Evolutionary conservation across 108 stramenopile species (phyloP).

Genomic region (Skeletonema grethae): DNA sequence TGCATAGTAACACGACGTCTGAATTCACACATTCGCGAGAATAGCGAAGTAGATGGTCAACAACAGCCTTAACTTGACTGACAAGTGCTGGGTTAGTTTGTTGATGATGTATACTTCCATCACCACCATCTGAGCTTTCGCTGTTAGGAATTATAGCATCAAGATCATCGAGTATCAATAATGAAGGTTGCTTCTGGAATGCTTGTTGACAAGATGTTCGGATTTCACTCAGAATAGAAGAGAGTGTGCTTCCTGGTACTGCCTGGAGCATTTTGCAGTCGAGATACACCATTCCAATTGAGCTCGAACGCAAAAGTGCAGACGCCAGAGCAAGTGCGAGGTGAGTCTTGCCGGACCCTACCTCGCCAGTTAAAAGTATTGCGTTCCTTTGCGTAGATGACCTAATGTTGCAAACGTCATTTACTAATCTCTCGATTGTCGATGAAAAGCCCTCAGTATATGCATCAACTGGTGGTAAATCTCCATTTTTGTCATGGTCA

Average conservation of each 20-base stretch:
- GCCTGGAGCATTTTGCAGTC: constrained; percentile 76
- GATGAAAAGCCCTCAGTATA: constrained; percentile 9
- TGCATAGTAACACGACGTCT: constrained; percentile 27
- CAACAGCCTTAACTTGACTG: constrained; percentile 72
- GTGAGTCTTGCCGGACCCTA: constrained; percentile 82
- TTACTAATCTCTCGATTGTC: constrained; percentile 17
- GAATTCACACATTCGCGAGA: constrained; percentile 16
- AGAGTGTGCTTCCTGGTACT: constrained; percentile 27
- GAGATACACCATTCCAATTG: constrained; percentile 55
- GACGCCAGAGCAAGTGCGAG: constrained; percentile 54
- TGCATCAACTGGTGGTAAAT: not conserved
- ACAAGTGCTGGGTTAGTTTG: constrained; percentile 63
- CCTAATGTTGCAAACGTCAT: constrained; percentile 5
- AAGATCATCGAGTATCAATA: constrained; percentile 78
- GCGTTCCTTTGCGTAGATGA: constrained; percentile 10
- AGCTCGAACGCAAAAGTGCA: constrained; percentile 22
- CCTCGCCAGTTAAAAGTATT: constrained; percentile 51
- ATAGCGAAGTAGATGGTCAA: constrained; percentile 56
- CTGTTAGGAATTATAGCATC: constrained; percentile 73
- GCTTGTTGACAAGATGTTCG: constrained; percentile 18
- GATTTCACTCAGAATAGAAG: constrained; percentile 20
- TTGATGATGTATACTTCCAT: constrained; percentile 57
- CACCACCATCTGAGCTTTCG: constrained; percentile 34
- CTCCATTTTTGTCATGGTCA: not conserved
- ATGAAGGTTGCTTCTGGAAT: constrained; percentile 25